Evolutionary conservation across 306 rosid species (phyloP).

Genomic region (Phaseolus lunatus): DNA sequence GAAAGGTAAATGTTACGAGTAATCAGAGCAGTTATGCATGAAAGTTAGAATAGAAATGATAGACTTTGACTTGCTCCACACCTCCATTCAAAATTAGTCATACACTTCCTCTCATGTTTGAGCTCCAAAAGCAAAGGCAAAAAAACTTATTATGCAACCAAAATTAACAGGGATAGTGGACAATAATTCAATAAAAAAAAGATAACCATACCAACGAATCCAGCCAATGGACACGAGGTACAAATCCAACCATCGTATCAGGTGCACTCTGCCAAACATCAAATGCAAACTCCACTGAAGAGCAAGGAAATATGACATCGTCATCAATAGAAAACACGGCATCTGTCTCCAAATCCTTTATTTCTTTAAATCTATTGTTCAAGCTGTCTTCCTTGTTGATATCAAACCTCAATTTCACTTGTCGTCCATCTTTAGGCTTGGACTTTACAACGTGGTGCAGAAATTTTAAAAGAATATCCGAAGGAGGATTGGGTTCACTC

Average conservation of each 20-base stretch:
- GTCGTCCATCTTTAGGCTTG: constrained; percentile 57
- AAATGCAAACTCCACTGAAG: constrained; percentile 87
- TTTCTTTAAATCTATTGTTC: constrained; percentile 92
- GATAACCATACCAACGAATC: constrained; percentile 65
- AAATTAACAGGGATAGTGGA: constrained; percentile 23
- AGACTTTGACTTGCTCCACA: not conserved
- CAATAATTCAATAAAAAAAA: not conserved
- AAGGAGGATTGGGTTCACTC: constrained; percentile 92
- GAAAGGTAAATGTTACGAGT: not conserved
- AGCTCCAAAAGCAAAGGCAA: constrained; percentile 24
- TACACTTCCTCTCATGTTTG: constrained; percentile 1
- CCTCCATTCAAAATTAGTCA: constrained; percentile 5
- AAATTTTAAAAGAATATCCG: constrained; percentile 56
- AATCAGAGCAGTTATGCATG: constrained; percentile 2
- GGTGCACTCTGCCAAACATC: constrained; percentile 95
- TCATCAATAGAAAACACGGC: constrained; percentile 92
- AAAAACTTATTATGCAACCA: not conserved
- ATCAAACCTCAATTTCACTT: constrained; percentile 70
- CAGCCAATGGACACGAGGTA: constrained; percentile 91
- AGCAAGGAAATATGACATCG: constrained; percentile 91
- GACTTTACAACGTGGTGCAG: constrained; percentile 54
- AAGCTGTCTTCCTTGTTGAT: constrained; percentile 85
- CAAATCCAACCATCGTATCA: constrained; percentile 96
- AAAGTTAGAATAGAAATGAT: constrained; percentile 21
- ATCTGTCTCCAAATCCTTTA: constrained; percentile 72